phyloP scores from a whole-genome alignment of 768 basidiomycete species.

The Mycena metata region DNA sequence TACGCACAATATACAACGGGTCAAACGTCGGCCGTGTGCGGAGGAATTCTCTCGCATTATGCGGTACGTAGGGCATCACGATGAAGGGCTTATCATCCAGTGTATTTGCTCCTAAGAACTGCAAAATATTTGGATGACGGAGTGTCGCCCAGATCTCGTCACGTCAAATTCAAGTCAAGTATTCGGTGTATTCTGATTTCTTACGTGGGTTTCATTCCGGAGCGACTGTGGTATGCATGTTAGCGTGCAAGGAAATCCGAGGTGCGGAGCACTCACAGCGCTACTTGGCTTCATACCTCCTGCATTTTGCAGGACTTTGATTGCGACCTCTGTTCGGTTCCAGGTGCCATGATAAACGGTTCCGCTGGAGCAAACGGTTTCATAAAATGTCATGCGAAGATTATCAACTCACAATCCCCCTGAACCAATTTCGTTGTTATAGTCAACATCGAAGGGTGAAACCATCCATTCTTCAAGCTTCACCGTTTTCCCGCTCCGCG shows the following conservation, averaged over 20 bases:
- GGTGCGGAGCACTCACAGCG: slow-evolving; percentile 14
- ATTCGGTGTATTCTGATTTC: neutral
- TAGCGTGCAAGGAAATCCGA: neutral
- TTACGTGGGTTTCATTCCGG: slow-evolving; percentile 28
- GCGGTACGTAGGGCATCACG: slow-evolving; percentile 21
- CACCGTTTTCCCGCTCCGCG: slow-evolving; percentile 27
- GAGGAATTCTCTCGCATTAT: slow-evolving; percentile 27
- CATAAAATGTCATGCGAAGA: neutral
- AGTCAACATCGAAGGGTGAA: slow-evolving; percentile 37
- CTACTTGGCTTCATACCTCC: slow-evolving; percentile 27
- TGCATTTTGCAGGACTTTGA: slow-evolving; percentile 35
- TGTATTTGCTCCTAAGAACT: slow-evolving; percentile 35
- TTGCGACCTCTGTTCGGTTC: slow-evolving; percentile 34
- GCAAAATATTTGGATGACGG: slow-evolving; percentile 35
- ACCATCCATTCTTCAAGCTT: slow-evolving; percentile 37
- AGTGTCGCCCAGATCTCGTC: slow-evolving; percentile 35
- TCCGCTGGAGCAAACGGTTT: slow-evolving; percentile 22
- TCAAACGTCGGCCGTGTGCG: slow-evolving; percentile 5
- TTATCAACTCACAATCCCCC: slow-evolving; percentile 38
- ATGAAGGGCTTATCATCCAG: slow-evolving; percentile 33
- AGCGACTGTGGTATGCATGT: slow-evolving; percentile 13
- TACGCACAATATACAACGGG: slow-evolving; percentile 13
- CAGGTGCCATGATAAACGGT: slow-evolving; percentile 36
- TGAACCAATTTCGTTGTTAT: slow-evolving; percentile 29
- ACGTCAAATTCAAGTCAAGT: neutral